Conservation (phyloP, 129 eudicot species). For the Saposhnikovia divaricata region DNA sequence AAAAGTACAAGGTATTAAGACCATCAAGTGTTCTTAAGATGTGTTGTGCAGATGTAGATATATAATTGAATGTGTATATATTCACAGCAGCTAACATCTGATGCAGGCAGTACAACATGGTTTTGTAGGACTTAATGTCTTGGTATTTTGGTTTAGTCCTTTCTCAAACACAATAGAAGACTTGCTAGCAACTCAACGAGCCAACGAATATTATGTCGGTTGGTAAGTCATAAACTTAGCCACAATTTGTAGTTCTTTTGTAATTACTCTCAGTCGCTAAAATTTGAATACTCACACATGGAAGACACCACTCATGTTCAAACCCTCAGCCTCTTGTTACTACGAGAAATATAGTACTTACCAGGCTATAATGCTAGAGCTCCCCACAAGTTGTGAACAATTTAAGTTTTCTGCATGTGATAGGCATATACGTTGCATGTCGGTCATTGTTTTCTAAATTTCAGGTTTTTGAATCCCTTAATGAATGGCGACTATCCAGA, state of each 20-base stretch:
- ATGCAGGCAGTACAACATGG: slow-evolving; percentile 40
- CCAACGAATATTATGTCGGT: slow-evolving; percentile 28
- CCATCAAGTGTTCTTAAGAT: background rate
- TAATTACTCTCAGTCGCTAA: no score
- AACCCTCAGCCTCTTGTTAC: no score
- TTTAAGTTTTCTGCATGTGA: background rate
- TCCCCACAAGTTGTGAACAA: background rate
- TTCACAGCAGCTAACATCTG: background rate
- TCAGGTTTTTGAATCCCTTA: slow-evolving; percentile 30
- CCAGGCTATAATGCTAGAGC: background rate
- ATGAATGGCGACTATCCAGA: slow-evolving; percentile 64
- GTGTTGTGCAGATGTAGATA: background rate
- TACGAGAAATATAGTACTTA: no score
- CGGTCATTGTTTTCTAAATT: background rate
- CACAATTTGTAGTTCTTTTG: background rate
- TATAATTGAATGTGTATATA: background rate
- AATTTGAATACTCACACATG: no score
- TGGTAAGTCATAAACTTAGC: slow-evolving; percentile 26
- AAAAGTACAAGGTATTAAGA: slow-evolving; percentile 29
- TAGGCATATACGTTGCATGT: no score
- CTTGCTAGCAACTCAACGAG: slow-evolving; percentile 29
- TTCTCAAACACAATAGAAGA: slow-evolving; percentile 25
- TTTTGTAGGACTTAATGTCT: slow-evolving; percentile 27
- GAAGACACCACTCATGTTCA: no score
- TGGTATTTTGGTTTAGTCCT: slow-evolving; percentile 20